Percentiles rank a stretch among this genome's conserved stretches.
Evolutionary conservation across 2,329 filamentous ascomycete genomes (phyloP).

Genomic region (Hirsutella rhossiliensis): DNA sequence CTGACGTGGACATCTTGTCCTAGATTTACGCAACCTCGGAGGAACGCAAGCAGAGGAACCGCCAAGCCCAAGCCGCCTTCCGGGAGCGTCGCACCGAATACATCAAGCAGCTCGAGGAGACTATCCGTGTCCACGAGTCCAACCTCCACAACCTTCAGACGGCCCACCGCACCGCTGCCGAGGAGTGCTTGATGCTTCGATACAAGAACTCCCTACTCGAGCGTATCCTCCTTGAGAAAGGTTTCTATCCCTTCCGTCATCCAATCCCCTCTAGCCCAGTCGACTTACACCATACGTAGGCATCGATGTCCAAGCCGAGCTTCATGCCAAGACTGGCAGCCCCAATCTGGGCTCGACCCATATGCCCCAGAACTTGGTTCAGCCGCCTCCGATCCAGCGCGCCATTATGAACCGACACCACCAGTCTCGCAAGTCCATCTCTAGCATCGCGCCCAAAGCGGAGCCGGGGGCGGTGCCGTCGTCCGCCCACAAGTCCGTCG

Average conservation of each 20-base stretch:
- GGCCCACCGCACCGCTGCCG: constrained; percentile 85
- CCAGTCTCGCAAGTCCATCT: constrained; percentile 57
- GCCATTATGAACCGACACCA: constrained; percentile 75
- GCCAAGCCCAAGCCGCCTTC: constrained; percentile 95
- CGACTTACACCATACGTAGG: constrained; percentile 35
- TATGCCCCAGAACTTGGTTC: constrained; percentile 55
- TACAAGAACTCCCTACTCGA: constrained; percentile 98
- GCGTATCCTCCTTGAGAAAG: constrained; percentile 91
- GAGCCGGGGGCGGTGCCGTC: constrained; percentile 38
- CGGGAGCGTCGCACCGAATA: constrained; percentile 95
- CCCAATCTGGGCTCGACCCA: constrained; percentile 63
- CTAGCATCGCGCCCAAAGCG: constrained; percentile 64
- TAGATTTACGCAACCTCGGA: constrained; percentile 98
- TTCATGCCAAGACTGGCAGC: constrained; percentile 84
- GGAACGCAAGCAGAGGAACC: constrained; percentile 93
- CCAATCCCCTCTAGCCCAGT: neutral
- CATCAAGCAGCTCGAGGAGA: constrained; percentile 96
- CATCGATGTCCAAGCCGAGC: constrained; percentile 93
- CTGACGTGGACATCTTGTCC: neutral
- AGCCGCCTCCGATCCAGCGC: constrained; percentile 66
- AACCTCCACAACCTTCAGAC: constrained; percentile 86
- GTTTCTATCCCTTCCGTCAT: constrained; percentile 28
- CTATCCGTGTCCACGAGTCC: constrained; percentile 93
- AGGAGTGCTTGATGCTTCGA: constrained; percentile 94
- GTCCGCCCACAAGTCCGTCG: constrained; percentile 43